Percentiles rank a stretch among this genome's conserved stretches.
Evolutionary conservation across 1,284 basidiomycete species (phyloP).

Genomic region (Uromyces viciae-fabae): DNA sequence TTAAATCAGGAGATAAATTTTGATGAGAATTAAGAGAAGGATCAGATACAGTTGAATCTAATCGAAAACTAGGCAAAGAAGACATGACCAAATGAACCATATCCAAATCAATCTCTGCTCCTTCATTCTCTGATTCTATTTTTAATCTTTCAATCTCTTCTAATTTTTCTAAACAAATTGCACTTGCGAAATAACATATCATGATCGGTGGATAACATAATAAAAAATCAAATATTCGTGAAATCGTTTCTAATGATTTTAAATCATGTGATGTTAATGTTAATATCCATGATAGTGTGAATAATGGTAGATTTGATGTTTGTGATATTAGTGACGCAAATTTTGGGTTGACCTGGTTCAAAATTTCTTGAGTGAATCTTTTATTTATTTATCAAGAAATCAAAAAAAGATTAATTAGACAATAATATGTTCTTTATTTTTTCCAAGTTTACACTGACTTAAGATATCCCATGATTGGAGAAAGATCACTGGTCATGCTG

Average conservation of each 20-base stretch:
- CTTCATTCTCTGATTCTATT: not conserved
- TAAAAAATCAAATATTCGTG: conserved; percentile 52
- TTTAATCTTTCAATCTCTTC: conserved; percentile 4
- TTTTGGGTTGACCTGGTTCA: not conserved
- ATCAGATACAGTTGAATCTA: too few relatives aligned
- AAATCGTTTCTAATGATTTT: conserved; percentile 45
- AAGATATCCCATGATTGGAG: conserved; percentile 52
- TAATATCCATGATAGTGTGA: conserved; percentile 53
- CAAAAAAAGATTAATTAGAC: too few relatives aligned
- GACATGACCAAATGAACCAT: conserved; percentile 39
- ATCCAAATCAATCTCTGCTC: not conserved
- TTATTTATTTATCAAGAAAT: not conserved
- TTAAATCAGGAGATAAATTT: not conserved
- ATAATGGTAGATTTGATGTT: conserved; percentile 50
- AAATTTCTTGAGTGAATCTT: conserved; percentile 27
- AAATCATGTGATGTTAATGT: conserved; percentile 53
- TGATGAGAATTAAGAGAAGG: too few relatives aligned
- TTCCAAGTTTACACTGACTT: conserved; percentile 46
- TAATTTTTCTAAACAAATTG: conserved; percentile 46
- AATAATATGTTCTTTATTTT: too few relatives aligned
- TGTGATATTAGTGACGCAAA: conserved; percentile 16
- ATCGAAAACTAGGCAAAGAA: conserved; percentile 2
- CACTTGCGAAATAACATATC: conserved; percentile 52
- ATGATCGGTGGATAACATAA: conserved; percentile 52
- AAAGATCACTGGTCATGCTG: conserved; percentile 50